Percentiles rank a stretch among this genome's conserved stretches.
These are phyloP conservation scores for Globomyces sp. DNA, from an alignment of 371 early-diverging fungal species.

Conservation along the genomic window DNA sequence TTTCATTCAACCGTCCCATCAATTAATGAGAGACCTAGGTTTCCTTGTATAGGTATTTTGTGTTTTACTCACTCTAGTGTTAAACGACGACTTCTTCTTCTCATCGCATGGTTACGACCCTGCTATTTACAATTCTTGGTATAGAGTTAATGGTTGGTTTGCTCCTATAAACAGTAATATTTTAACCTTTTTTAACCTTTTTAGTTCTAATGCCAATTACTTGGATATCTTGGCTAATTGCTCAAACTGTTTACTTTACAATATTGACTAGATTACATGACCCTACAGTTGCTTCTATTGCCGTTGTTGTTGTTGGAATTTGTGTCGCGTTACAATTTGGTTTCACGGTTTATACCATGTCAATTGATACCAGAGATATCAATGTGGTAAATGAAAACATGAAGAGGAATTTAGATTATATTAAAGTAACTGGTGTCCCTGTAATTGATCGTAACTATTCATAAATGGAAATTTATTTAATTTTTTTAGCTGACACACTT, in stretches of 20 bases:
- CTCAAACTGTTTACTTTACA: slow-evolving; percentile 46
- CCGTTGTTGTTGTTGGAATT: slow-evolving; percentile 21
- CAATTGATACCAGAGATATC: slow-evolving; percentile 46
- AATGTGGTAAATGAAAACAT: slow-evolving; percentile 39
- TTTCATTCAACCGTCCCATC: too few relatives aligned
- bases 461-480: too few relatives aligned
- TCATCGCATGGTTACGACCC: slow-evolving; percentile 15
- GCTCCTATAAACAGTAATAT: slow-evolving; percentile 14
- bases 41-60: too few relatives aligned
- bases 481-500: slow-evolving; percentile 31
- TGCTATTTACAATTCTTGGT: slow-evolving; percentile 19
- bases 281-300: slow-evolving; percentile 12
- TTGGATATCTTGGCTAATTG: not conserved
- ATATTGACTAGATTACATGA: slow-evolving; percentile 41
- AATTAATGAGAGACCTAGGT: too few relatives aligned
- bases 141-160: slow-evolving; percentile 13
- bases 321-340: slow-evolving; percentile 22
- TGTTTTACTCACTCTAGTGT: not conserved
- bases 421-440: slow-evolving; percentile 63
- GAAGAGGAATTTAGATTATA: slow-evolving; percentile 64
- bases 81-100: slow-evolving; percentile 17
- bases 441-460: slow-evolving; percentile 53
- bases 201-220: slow-evolving; percentile 27
- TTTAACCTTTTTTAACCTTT: not conserved
- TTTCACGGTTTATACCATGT: slow-evolving; percentile 34